Percentiles rank a stretch among this genome's conserved stretches.
These are phyloP conservation scores for Tricholoma terreum DNA, from an alignment of 768 basidiomycete genomes.

Conservation along the genomic window DNA sequence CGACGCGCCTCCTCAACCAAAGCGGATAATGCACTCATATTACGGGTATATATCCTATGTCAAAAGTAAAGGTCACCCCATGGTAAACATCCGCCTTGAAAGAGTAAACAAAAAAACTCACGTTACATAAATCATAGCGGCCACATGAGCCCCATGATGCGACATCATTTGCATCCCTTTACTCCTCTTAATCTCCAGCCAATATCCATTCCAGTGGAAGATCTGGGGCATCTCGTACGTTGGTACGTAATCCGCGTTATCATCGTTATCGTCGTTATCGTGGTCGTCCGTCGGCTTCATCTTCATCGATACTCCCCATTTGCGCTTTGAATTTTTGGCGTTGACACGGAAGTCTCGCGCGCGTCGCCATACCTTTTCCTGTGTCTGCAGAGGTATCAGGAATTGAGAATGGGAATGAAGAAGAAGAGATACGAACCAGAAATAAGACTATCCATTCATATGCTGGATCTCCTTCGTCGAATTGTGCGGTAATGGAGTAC, in stretches of 20 bases:
- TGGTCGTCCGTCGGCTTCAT: conserved; percentile 16
- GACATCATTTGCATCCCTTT: conserved; percentile 6
- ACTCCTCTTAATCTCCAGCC: conserved; percentile 34
- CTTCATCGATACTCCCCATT: conserved; percentile 32
- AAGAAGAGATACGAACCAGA: conserved; percentile 27
- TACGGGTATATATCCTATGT: conserved; percentile 38
- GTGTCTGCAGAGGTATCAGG: conserved; percentile 26
- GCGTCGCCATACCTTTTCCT: conserved; percentile 42
- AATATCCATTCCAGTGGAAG: conserved; percentile 40
- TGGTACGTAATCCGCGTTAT: conserved; percentile 39
- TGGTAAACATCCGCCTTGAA: background rate
- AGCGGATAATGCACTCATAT: conserved; percentile 31
- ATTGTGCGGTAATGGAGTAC: conserved; percentile 43
- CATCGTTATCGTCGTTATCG: conserved; percentile 23
- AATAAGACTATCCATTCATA: conserved; percentile 49
- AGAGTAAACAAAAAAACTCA: conserved; percentile 13
- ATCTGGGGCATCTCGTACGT: conserved; percentile 37
- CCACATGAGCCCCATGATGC: conserved; percentile 12
- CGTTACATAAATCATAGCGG: conserved; percentile 27
- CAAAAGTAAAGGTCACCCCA: background rate
- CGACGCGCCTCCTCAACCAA: conserved; percentile 35
- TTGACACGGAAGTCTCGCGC: conserved; percentile 39
- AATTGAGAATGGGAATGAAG: background rate
- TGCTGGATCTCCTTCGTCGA: conserved; percentile 44
- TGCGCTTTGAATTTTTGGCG: conserved; percentile 36